Evolutionary conservation across 257 asterid genomes (phyloP).

Genomic region (Solanum clarkiae): DNA sequence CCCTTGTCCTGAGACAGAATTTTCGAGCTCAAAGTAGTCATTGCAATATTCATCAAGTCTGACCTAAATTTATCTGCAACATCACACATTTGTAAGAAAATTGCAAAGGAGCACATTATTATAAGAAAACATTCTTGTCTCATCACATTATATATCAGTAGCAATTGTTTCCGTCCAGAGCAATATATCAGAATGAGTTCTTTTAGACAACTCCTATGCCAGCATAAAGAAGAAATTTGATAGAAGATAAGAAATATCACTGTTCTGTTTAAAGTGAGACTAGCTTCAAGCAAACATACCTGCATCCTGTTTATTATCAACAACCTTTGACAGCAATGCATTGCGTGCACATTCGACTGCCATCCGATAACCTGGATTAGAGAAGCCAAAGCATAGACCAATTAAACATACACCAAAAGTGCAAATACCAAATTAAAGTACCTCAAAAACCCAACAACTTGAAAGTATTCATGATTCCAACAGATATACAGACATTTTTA

Average conservation of each 20-base stretch:
- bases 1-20: conserved; percentile 84
- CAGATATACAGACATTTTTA: background rate
- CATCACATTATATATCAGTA: background rate
- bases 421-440: background rate
- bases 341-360: conserved; percentile 78
- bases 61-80: conserved; percentile 51
- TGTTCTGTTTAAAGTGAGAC: background rate
- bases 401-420: background rate
- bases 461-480: background rate
- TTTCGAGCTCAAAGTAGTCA: conserved; percentile 86
- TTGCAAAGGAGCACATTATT: background rate
- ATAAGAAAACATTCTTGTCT: background rate
- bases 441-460: background rate
- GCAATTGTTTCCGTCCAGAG: background rate
- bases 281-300: conserved; percentile 19
- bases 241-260: background rate
- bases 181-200: background rate
- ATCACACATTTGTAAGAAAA: background rate
- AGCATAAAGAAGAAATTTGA: background rate
- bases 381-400: background rate
- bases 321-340: conserved; percentile 67
- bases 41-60: conserved; percentile 74
- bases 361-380: conserved; percentile 59
- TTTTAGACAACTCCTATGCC: background rate
- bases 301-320: conserved; percentile 71